Evolutionary conservation across 306 rosid genomes (phyloP).

Genomic region (Myrica gale): DNA sequence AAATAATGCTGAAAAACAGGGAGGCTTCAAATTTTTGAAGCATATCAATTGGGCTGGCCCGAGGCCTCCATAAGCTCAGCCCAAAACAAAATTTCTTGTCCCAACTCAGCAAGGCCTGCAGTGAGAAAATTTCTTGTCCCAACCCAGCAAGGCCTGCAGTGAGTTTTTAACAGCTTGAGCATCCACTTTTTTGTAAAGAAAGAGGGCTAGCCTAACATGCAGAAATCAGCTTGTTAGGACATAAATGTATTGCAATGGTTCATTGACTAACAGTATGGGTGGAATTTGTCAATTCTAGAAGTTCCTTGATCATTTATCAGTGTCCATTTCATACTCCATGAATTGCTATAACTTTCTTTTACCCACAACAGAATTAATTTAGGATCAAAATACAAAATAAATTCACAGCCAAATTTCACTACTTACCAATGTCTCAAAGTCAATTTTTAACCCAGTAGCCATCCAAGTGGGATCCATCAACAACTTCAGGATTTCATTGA

Average conservation of each 20-base stretch:
- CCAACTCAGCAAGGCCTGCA: neutral
- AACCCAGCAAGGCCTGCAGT: too few species aligned
- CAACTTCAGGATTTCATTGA: slow-evolving; percentile 63
- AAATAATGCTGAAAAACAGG: neutral
- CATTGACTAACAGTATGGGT: too few species aligned
- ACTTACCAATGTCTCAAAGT: slow-evolving; percentile 76
- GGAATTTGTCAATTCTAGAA: slow-evolving; percentile 3
- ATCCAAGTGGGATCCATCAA: slow-evolving; percentile 88
- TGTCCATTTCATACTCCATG: neutral
- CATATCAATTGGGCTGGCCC: neutral
- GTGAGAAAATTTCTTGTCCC: neutral
- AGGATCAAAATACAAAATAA: neutral
- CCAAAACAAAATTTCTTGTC: neutral
- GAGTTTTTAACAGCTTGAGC: too few species aligned
- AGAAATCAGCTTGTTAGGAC: too few species aligned
- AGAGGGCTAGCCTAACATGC: too few species aligned
- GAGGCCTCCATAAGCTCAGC: neutral
- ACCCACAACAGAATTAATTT: neutral
- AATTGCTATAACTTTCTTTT: slow-evolving; percentile 7
- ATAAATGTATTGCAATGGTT: too few species aligned
- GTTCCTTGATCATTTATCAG: slow-evolving; percentile 1
- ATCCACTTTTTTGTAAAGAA: too few species aligned
- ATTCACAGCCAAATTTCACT: slow-evolving; percentile 1
- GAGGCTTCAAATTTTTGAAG: neutral
- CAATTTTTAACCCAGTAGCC: slow-evolving; percentile 83